Evolutionary conservation across 306 rosid genomes (phyloP).

Genomic region (Lathyrus oleraceus): DNA sequence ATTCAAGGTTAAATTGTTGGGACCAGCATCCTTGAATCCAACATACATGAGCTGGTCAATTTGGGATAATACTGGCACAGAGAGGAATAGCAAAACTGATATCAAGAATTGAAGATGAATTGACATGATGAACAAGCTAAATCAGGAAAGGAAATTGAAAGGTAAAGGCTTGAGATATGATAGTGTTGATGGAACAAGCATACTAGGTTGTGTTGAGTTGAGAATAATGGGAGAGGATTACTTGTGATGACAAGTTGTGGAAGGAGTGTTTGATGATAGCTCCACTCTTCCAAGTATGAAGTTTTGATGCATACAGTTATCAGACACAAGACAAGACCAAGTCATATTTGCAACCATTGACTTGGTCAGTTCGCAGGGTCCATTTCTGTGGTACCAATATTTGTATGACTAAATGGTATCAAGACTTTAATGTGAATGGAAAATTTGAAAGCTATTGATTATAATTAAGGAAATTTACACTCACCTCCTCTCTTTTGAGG

Average conservation of each 20-base stretch:
- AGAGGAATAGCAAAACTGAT: constrained; percentile 26
- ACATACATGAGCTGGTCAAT: constrained; percentile 44
- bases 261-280: not conserved
- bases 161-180: too few relatives aligned
- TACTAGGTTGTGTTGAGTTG: too few relatives aligned
- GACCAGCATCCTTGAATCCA: constrained; percentile 54
- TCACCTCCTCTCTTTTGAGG: too few relatives aligned
- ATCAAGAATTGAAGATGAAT: constrained; percentile 26
- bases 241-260: too few relatives aligned
- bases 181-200: too few relatives aligned
- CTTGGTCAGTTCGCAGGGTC: not conserved
- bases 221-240: too few relatives aligned
- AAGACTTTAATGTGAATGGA: constrained; percentile 35
- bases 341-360: not conserved
- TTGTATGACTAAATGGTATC: constrained; percentile 23
- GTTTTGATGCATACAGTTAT: not conserved
- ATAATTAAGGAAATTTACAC: too few relatives aligned
- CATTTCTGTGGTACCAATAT: not conserved
- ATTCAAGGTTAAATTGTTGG: constrained; percentile 52
- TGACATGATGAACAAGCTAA: constrained; percentile 46
- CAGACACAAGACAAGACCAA: not conserved
- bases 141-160: too few relatives aligned
- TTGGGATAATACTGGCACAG: constrained; percentile 44
- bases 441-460: too few relatives aligned
- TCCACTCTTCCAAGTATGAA: not conserved